Percentiles rank a stretch among this genome's conserved stretches.
phyloP scores from a whole-genome alignment of 352 stramenopile species.

The Saprolegnia diclina region DNA sequence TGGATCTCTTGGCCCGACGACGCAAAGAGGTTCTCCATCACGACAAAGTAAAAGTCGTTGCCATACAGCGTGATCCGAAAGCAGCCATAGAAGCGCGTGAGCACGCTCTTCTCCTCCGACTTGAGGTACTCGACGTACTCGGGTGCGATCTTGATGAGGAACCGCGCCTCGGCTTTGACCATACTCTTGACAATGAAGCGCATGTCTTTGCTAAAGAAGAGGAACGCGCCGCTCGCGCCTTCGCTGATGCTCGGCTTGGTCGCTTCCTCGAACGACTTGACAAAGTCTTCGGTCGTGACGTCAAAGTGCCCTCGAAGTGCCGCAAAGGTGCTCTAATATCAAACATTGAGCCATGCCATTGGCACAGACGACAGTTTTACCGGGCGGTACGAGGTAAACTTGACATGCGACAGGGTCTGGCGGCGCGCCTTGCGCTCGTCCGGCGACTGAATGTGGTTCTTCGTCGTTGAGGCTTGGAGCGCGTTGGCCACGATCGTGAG shows the following conservation, averaged over 20 bases:
- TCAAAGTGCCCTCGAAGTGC: slow-evolving; percentile 63
- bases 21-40: slow-evolving; percentile 91
- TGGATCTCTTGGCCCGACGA: slow-evolving; percentile 64
- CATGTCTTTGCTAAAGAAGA: slow-evolving; percentile 88
- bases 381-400: slow-evolving; percentile 28
- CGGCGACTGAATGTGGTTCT: background rate
- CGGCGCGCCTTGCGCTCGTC: slow-evolving; percentile 2
- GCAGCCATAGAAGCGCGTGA: slow-evolving; percentile 88
- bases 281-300: slow-evolving; percentile 60
- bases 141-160: slow-evolving; percentile 77
- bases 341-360: background rate
- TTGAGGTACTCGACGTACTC: slow-evolving; percentile 84
- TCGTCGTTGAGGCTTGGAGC: slow-evolving; percentile 28
- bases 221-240: slow-evolving; percentile 86
- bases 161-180: slow-evolving; percentile 68
- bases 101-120: slow-evolving; percentile 56
- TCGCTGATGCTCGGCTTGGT: slow-evolving; percentile 87
- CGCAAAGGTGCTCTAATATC: slow-evolving; percentile 40
- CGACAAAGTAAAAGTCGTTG: slow-evolving; percentile 87
- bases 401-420: slow-evolving; percentile 28
- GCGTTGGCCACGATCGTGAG: slow-evolving; percentile 32
- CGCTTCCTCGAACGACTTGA: slow-evolving; percentile 68
- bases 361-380: background rate
- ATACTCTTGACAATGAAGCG: slow-evolving; percentile 90
- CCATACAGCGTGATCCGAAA: slow-evolving; percentile 88